Evolutionary conservation across 192 early-diverging fungal genomes (phyloP).

Genomic region (Kappamyces sp.): DNA sequence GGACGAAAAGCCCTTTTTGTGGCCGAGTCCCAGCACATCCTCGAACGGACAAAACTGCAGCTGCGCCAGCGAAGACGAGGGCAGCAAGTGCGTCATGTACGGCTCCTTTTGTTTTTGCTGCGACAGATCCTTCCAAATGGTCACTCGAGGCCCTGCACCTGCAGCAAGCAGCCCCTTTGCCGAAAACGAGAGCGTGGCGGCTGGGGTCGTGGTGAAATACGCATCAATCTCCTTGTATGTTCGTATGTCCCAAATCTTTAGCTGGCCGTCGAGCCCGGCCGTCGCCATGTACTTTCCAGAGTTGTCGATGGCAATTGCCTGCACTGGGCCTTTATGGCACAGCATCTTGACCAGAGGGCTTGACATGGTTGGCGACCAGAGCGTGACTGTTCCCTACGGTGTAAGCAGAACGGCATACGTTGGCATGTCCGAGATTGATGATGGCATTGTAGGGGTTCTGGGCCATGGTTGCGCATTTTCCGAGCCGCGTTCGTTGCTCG

Average conservation of each 20-base stretch:
- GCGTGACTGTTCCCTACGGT: conserved; percentile 56
- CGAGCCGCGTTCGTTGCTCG: conserved; percentile 71
- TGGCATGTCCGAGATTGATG: conserved; percentile 84
- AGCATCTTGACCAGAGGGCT: conserved; percentile 89
- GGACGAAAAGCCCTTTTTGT: conserved; percentile 68
- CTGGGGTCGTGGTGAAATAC: conserved; percentile 74
- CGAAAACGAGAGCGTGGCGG: conserved; percentile 73
- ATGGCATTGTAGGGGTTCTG: conserved; percentile 90
- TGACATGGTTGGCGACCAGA: conserved; percentile 85
- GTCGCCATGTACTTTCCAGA: conserved; percentile 81
- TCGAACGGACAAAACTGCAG: conserved; percentile 89
- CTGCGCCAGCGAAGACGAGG: conserved; percentile 44
- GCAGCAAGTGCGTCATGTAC: conserved; percentile 78
- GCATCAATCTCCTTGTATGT: conserved; percentile 72
- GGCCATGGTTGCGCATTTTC: conserved; percentile 72
- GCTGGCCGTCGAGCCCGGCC: conserved; percentile 77
- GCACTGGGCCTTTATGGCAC: conserved; percentile 83
- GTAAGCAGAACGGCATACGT: conserved; percentile 28
- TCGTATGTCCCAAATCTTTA: conserved; percentile 93
- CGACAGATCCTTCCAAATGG: conserved; percentile 86
- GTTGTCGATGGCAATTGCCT: conserved; percentile 74
- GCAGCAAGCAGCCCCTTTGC: conserved; percentile 80
- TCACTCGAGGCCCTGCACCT: conserved; percentile 71
- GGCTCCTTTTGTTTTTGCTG: conserved; percentile 67
- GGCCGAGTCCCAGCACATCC: conserved; percentile 85